Conservation (phyloP, 495 filamentous ascomycete species). For the Pyrenula massariospora region DNA sequence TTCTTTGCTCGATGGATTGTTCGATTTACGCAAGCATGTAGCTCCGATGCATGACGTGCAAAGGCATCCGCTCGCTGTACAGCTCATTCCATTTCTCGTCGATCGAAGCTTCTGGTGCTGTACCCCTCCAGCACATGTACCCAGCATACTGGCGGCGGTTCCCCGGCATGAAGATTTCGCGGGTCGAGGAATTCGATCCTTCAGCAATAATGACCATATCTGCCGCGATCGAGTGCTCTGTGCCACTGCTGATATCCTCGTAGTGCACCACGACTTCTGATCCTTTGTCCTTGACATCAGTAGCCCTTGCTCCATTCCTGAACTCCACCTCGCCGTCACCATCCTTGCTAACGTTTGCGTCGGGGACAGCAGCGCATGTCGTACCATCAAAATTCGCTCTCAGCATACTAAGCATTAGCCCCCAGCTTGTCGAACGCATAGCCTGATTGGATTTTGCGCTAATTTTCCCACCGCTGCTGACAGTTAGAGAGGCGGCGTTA, state of each 20-base stretch:
- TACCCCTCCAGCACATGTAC: constrained; percentile 41
- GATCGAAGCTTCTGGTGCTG: constrained; percentile 26
- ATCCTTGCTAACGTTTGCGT: neutral
- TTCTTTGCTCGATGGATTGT: neutral
- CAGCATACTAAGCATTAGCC: constrained; percentile 11
- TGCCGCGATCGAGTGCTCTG: neutral
- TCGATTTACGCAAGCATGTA: constrained; percentile 23
- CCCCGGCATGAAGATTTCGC: constrained; percentile 2
- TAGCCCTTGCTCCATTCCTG: constrained; percentile 2
- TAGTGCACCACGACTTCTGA: neutral
- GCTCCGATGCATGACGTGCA: constrained; percentile 25
- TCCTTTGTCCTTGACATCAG: neutral
- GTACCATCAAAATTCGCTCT: constrained; percentile 14
- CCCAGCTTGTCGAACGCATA: constrained; percentile 14
- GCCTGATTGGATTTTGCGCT: neutral
- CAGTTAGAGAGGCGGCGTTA: neutral
- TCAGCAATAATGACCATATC: constrained; percentile 16
- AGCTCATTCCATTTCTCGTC: constrained; percentile 13
- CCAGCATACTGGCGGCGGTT: constrained; percentile 18
- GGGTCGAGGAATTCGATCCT: constrained; percentile 8
- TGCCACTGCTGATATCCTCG: constrained; percentile 4
- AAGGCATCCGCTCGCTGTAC: constrained; percentile 18
- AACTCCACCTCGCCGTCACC: neutral
- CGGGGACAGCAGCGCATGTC: constrained; percentile 3
- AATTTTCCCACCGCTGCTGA: neutral